Percentiles rank a stretch among this genome's conserved stretches.
Evolutionary conservation across 768 basidiomycete genomes (phyloP).

Genomic region (Tylopilus subfusipes): DNA sequence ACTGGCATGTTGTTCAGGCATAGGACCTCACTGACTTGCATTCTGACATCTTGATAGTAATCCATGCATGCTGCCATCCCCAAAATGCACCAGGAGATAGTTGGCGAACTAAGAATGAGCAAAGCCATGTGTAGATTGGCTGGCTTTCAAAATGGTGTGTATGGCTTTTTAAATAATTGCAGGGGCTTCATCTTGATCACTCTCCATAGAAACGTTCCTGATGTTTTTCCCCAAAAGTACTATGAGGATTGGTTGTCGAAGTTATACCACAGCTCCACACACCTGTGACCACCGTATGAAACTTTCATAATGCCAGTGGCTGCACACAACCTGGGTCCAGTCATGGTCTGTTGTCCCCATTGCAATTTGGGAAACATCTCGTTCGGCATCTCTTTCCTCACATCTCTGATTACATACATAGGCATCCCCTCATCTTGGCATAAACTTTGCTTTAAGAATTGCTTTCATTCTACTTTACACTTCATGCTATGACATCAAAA

Average conservation of each 20-base stretch:
- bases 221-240: neutral
- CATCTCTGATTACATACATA: no score
- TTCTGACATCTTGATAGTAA: neutral
- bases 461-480: no score
- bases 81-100: accelerated
- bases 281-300: neutral
- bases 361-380: conserved; percentile 1
- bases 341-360: neutral
- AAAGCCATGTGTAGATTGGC: neutral
- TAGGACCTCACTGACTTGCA: no score
- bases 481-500: no score
- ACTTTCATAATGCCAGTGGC: neutral
- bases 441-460: no score
- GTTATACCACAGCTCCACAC: accelerated
- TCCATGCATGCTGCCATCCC: neutral
- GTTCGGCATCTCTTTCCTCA: no score
- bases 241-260: neutral
- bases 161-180: no score
- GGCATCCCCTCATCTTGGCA: no score
- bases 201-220: neutral
- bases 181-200: no score
- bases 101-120: neutral
- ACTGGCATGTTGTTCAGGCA: neutral
- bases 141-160: neutral
- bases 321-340: neutral